Percentiles rank a stretch among this genome's conserved stretches.
These are phyloP conservation scores for Capsella rubella DNA, from an alignment of 441 rosid genomes.

Conservation along the genomic window DNA sequence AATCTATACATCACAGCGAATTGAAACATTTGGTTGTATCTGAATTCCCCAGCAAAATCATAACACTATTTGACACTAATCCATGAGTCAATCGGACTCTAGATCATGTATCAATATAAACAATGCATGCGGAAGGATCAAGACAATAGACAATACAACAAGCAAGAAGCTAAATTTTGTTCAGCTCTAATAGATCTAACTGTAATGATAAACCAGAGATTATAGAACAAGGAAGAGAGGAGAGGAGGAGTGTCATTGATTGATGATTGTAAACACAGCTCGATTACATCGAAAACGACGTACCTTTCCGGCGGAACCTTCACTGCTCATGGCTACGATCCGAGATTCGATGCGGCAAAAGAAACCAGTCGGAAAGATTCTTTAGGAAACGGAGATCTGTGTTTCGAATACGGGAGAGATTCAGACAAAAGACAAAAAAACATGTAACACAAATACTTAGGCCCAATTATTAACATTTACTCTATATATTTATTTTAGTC, in stretches of 20 bases:
- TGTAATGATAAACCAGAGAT: neutral
- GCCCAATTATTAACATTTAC: too few species aligned
- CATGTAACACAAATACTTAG: neutral
- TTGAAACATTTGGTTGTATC: neutral
- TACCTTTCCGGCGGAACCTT: slow-evolving; percentile 42
- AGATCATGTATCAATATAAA: slow-evolving; percentile 10
- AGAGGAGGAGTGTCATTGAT: neutral
- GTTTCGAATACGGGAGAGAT: neutral
- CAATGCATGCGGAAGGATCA: slow-evolving; percentile 37
- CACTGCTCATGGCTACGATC: slow-evolving; percentile 29
- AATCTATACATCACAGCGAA: neutral
- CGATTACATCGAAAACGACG: slow-evolving; percentile 12
- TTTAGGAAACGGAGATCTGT: slow-evolving; percentile 24
- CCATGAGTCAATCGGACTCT: neutral
- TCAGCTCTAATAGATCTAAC: slow-evolving; percentile 8
- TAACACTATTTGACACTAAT: neutral
- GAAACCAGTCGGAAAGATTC: slow-evolving; percentile 22
- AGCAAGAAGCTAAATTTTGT: neutral
- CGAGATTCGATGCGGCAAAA: slow-evolving; percentile 23
- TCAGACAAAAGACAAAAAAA: slow-evolving; percentile 14
- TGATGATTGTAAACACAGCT: slow-evolving; percentile 8
- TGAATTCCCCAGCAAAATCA: neutral
- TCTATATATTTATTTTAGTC: too few species aligned
- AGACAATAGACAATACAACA: neutral
- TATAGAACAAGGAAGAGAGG: slow-evolving; percentile 1